Percentiles rank a stretch among this genome's conserved stretches.
These are phyloP conservation scores for Phaeolepiota aurea DNA, from an alignment of 768 basidiomycete species.

Conservation along the genomic window DNA sequence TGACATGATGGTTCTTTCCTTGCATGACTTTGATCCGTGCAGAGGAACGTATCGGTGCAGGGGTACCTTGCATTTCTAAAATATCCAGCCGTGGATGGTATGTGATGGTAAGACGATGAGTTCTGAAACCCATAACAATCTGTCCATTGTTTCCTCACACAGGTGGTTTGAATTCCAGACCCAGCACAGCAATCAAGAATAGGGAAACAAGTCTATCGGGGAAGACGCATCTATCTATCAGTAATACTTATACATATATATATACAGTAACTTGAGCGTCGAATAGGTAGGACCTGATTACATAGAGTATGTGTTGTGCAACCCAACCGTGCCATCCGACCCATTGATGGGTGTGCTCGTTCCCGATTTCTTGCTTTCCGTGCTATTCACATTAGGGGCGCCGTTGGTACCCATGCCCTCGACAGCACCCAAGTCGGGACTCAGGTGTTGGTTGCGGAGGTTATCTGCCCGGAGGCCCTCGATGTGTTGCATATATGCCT, in stretches of 20 bases:
- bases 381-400: neutral
- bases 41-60: too few species aligned
- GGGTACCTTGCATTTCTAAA: too few species aligned
- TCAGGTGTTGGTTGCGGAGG: conserved; percentile 45
- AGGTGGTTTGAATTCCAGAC: too few species aligned
- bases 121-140: too few species aligned
- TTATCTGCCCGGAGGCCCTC: conserved; percentile 81
- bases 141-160: too few species aligned
- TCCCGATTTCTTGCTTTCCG: conserved; percentile 12
- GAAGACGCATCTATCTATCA: too few species aligned
- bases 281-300: neutral
- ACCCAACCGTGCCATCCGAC: conserved; percentile 68
- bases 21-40: too few species aligned
- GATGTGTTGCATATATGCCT: conserved; percentile 66
- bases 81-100: too few species aligned
- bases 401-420: conserved; percentile 27
- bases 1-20: too few species aligned
- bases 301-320: conserved; percentile 57
- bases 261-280: neutral
- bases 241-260: neutral
- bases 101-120: too few species aligned
- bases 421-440: conserved; percentile 20
- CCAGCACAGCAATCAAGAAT: too few species aligned
- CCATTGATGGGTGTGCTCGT: conserved; percentile 46
- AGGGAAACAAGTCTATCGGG: too few species aligned